Evolutionary conservation across 179 eudicot genomes (phyloP).

Genomic region (Dionaea muscipula): DNA sequence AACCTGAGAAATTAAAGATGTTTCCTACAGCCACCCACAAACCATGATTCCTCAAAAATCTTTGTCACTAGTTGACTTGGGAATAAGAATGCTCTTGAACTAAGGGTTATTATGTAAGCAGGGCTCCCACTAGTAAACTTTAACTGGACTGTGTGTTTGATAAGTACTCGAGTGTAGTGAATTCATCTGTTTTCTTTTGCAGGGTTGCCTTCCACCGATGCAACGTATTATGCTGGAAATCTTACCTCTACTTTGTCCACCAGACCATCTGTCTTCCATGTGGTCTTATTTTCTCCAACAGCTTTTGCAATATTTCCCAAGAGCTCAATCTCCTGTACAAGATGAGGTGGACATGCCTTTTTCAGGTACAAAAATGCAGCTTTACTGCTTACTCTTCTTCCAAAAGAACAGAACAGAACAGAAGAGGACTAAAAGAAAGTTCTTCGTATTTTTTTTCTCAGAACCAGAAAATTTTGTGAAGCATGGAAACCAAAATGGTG

Average conservation of each 20-base stretch:
- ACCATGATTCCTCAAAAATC: too few relatives aligned
- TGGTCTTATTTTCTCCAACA: slow-evolving; percentile 65
- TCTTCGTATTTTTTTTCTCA: slow-evolving; percentile 11
- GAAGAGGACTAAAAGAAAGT: neutral
- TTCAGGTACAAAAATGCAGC: slow-evolving; percentile 22
- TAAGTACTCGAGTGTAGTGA: neutral
- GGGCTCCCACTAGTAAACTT: too few relatives aligned
- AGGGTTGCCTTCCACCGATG: slow-evolving; percentile 88
- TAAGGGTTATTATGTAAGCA: too few relatives aligned
- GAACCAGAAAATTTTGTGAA: slow-evolving; percentile 21
- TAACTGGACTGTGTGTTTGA: too few relatives aligned
- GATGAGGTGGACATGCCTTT: slow-evolving; percentile 27
- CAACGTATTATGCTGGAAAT: slow-evolving; percentile 77
- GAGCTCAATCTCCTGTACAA: slow-evolving; percentile 29
- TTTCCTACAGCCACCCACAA: too few relatives aligned
- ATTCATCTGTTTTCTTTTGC: slow-evolving; percentile 7
- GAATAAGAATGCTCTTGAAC: too few relatives aligned
- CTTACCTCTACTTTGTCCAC: slow-evolving; percentile 65
- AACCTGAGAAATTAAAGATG: too few relatives aligned
- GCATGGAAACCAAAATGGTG: slow-evolving; percentile 28
- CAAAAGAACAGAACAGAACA: neutral
- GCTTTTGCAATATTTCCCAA: slow-evolving; percentile 55
- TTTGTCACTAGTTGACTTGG: too few relatives aligned
- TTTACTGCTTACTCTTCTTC: neutral
- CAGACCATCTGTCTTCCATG: slow-evolving; percentile 63